Evolutionary conservation across 345 rosid species (phyloP).

Genomic region (Salix purpurea): DNA sequence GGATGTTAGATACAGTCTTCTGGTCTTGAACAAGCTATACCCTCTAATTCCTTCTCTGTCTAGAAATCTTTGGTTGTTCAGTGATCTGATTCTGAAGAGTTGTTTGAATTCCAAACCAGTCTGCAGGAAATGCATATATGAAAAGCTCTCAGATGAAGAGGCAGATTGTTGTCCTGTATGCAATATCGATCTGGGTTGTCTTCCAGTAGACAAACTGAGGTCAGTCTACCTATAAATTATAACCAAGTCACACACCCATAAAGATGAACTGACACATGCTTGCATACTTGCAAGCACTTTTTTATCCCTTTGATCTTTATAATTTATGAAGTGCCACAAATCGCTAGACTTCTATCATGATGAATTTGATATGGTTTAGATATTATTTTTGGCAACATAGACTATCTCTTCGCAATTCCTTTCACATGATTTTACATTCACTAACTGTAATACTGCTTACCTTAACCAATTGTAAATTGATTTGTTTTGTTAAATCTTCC

Average conservation of each 20-base stretch:
- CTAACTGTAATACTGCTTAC: background rate
- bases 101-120: conserved; percentile 36
- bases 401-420: background rate
- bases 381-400: background rate
- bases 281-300: background rate
- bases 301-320: background rate
- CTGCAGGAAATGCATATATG: conserved; percentile 72
- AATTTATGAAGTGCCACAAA: background rate
- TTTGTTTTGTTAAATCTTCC: background rate
- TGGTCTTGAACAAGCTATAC: background rate
- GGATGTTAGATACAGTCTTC: background rate
- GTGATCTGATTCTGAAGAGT: conserved; percentile 8
- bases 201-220: conserved; percentile 71
- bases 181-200: conserved; percentile 58
- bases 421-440: background rate
- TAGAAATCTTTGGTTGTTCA: background rate
- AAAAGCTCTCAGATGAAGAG: conserved; percentile 65
- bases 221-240: conserved; percentile 4
- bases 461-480: background rate
- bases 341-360: background rate
- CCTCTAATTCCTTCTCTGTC: background rate
- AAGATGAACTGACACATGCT: background rate
- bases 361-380: background rate
- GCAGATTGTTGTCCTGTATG: conserved; percentile 69
- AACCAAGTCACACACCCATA: background rate